These are phyloP conservation scores for Citrus sp. DNA, from an alignment of 345 rosid species.

Conservation along the genomic window DNA sequence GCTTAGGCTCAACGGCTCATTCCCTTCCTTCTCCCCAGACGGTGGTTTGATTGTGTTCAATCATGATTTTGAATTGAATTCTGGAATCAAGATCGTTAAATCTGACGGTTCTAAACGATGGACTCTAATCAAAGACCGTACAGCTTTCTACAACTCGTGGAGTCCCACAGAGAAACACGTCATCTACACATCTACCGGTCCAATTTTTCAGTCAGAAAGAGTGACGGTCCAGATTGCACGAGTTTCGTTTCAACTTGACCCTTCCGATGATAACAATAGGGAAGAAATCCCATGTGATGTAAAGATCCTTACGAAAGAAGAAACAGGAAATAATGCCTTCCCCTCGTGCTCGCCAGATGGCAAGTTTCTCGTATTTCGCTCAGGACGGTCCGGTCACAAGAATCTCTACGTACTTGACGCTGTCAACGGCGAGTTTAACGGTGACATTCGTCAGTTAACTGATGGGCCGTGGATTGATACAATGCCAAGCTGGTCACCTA, in stretches of 20 bases:
- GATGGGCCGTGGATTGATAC: slow-evolving; percentile 83
- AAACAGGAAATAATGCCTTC: slow-evolving; percentile 84
- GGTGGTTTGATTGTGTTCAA: slow-evolving; percentile 61
- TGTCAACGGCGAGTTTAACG: slow-evolving; percentile 56
- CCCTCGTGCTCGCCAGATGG: slow-evolving; percentile 90
- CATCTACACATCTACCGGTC: slow-evolving; percentile 73
- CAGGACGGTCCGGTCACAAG: slow-evolving; percentile 74
- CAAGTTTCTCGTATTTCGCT: slow-evolving; percentile 66
- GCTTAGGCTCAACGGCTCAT: slow-evolving; percentile 62
- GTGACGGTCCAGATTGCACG: slow-evolving; percentile 80
- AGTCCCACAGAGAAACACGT: slow-evolving; percentile 69
- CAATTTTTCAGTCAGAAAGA: slow-evolving; percentile 52
- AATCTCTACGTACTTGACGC: slow-evolving; percentile 63
- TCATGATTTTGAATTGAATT: slow-evolving; percentile 31
- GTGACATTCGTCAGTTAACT: slow-evolving; percentile 51
- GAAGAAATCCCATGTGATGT: slow-evolving; percentile 53
- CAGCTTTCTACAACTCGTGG: slow-evolving; percentile 81
- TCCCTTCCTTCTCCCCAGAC: slow-evolving; percentile 64
- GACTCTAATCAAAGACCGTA: slow-evolving; percentile 59
- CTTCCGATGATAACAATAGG: slow-evolving; percentile 24
- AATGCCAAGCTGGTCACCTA: slow-evolving; percentile 86
- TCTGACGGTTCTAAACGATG: slow-evolving; percentile 80
- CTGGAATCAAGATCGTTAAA: slow-evolving; percentile 52
- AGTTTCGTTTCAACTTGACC: slow-evolving; percentile 46
- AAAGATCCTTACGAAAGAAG: slow-evolving; percentile 65